Conservation (phyloP, 2,329 filamentous ascomycete genomes). For the Acarospora socialis region DNA sequence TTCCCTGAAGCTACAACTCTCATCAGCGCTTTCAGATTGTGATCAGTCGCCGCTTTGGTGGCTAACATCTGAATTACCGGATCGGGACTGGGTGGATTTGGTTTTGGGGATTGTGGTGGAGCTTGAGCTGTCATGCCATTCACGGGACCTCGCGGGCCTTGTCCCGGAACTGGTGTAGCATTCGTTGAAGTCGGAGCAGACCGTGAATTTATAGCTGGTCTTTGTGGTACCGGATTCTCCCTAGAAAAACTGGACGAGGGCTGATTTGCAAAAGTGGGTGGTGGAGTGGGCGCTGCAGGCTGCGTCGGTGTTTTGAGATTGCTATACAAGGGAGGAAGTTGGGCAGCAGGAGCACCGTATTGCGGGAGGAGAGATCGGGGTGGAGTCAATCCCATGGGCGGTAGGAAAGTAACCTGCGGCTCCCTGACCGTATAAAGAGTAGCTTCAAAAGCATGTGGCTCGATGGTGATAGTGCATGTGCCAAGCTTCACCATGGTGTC, state of each 20-base stretch:
- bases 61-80: slow-evolving; percentile 39
- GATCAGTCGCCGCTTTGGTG: slow-evolving; percentile 34
- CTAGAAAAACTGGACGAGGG: too few species aligned
- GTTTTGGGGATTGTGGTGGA: slow-evolving; percentile 20
- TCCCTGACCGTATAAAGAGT: slow-evolving; percentile 42
- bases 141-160: slow-evolving; percentile 7
- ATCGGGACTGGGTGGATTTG: slow-evolving; percentile 32
- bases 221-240: too few species aligned
- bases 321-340: neutral
- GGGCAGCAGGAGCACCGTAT: too few species aligned
- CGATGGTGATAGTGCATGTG: slow-evolving; percentile 44
- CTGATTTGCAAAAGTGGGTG: slow-evolving; percentile 6
- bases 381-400: slow-evolving; percentile 12
- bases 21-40: slow-evolving; percentile 36
- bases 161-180: slow-evolving; percentile 18
- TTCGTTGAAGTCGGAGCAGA: slow-evolving; percentile 14
- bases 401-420: slow-evolving; percentile 24
- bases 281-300: slow-evolving; percentile 4
- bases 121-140: slow-evolving; percentile 14
- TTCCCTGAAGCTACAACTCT: slow-evolving; percentile 35
- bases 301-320: slow-evolving; percentile 2
- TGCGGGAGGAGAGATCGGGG: too few species aligned
- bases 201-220: slow-evolving; percentile 15
- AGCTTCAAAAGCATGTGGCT: slow-evolving; percentile 49
- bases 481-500: slow-evolving; percentile 42